Base-by-base conservation (phyloP, 768 basidiomycete species). In the Lactifluus rugatus region DNA sequence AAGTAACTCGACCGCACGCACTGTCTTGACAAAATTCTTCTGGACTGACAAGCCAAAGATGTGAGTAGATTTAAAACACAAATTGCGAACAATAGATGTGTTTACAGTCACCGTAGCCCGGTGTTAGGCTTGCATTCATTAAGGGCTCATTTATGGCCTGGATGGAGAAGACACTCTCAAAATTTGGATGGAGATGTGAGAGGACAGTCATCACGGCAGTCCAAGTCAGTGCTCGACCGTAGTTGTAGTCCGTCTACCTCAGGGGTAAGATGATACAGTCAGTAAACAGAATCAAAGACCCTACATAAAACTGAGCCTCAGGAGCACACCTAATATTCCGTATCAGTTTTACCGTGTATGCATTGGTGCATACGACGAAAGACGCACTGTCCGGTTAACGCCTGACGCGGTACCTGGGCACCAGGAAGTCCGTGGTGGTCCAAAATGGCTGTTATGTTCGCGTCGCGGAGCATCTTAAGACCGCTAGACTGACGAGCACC, bases 131-230 rank as follows among this genome's bases (percentile, higher is more conserved):
- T 8, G 86, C 85, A 65, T 91, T 71, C 84, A 82, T 85, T 64
- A 87, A 81, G 0, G 85, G 85, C 57, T 91, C 89, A 61, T 91
- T 91, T 26, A 85, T 74, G 1, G 89, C 89, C 63, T 91, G 79
- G 31, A 91, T 84, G 1, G 84, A 74, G 44, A 84, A 82, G 17
- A 85, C 87, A 32, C 74, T 80, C 17, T 64, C 71, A 65, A 91
- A 91, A 41, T 73, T 71, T 5, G 87, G 76, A 66, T 89, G 83
- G 34, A 85, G 70, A 63, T 91, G 89, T 1, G 85, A 72, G 4
- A 91, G 72, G 10, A 78, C 70, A 0, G 89, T 84, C 83, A 90
- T 89, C 19, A 90, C 84, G 13, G 82, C 82, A 0, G 87, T 81
- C 89, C 89, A 91, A n/a, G 84, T 71, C 47, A 91, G 72, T 8